Conservation (phyloP, 1,284 basidiomycete species). For the Sphagnurus paluster region DNA sequence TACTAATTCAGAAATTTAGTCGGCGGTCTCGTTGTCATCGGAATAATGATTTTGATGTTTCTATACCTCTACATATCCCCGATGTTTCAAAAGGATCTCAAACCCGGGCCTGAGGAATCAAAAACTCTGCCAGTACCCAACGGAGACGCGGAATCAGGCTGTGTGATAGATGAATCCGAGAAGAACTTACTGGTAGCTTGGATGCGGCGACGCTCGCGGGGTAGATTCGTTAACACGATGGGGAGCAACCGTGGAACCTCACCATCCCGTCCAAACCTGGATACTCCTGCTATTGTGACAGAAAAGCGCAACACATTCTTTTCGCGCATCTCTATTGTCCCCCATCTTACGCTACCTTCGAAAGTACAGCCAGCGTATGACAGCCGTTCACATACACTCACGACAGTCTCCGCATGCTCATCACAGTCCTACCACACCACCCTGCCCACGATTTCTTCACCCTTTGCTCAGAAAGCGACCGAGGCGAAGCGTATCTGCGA, state of each 20-base stretch:
- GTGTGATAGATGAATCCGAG: slow-evolving; percentile 5
- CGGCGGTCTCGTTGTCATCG: slow-evolving; percentile 8
- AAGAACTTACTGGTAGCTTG: slow-evolving; percentile 14
- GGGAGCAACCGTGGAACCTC: background rate
- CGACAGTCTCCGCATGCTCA: background rate
- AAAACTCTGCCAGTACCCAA: background rate
- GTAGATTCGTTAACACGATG: slow-evolving; percentile 17
- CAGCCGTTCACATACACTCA: background rate
- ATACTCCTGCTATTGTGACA: background rate
- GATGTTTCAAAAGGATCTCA: background rate
- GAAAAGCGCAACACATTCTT: slow-evolving; percentile 11
- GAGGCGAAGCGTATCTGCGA: background rate
- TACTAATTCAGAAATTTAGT: slow-evolving; percentile 3
- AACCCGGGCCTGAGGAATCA: background rate
- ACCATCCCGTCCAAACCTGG: background rate
- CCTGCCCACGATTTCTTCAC: background rate
- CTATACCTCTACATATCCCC: slow-evolving; percentile 10
- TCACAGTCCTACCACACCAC: background rate
- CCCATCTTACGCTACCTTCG: slow-evolving; percentile 6
- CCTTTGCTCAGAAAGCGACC: background rate
- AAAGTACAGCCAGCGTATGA: slow-evolving; percentile 4
- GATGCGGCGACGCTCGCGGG: slow-evolving; percentile 22
- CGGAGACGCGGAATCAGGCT: slow-evolving; percentile 9
- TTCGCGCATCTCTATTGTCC: slow-evolving; percentile 12
- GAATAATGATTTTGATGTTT: slow-evolving; percentile 7